Evolutionary conservation across 805 yeast species (phyloP).

Genomic region (Saccharomycopsis sp.): DNA sequence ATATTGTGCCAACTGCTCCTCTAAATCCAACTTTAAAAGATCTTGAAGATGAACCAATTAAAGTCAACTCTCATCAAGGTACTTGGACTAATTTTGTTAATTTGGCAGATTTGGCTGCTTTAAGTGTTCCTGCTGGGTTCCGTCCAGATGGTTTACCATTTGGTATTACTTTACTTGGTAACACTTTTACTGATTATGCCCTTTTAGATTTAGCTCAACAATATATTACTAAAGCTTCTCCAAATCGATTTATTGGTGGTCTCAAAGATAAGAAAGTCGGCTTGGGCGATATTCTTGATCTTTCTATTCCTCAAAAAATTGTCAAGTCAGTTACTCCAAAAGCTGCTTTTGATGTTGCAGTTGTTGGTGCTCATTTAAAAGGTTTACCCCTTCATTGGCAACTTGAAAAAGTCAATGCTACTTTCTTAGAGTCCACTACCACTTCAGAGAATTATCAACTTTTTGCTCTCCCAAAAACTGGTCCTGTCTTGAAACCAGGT

Average conservation of each 20-base stretch:
- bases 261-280: conserved; percentile 21
- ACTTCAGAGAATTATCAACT: conserved; percentile 66
- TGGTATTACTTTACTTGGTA: conserved; percentile 79
- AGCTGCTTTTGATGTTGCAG: conserved; percentile 61
- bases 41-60: conserved; percentile 66
- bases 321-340: conserved; percentile 28
- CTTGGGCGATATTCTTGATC: conserved; percentile 35
- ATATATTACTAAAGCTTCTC: conserved; percentile 38
- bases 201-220: conserved; percentile 72
- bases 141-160: conserved; percentile 71
- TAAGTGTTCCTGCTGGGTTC: conserved; percentile 88
- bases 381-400: conserved; percentile 95
- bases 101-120: conserved; percentile 84
- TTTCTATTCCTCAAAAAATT: conserved; percentile 31
- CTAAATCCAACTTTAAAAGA: conserved; percentile 75
- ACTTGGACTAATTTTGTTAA: conserved; percentile 98
- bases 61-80: conserved; percentile 84
- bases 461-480: conserved; percentile 66
- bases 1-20: conserved; percentile 91
- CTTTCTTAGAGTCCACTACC: conserved; percentile 50
- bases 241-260: conserved; percentile 10
- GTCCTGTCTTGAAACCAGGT: conserved; percentile 83
- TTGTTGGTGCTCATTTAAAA: conserved; percentile 89
- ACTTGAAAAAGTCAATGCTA: conserved; percentile 72
- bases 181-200: conserved; percentile 81